A percentile compares a stretch with the other conserved stretches of the same genome.
Evolutionary conservation across 495 filamentous ascomycete species (phyloP).

Genomic region (Tricharina praecox): DNA sequence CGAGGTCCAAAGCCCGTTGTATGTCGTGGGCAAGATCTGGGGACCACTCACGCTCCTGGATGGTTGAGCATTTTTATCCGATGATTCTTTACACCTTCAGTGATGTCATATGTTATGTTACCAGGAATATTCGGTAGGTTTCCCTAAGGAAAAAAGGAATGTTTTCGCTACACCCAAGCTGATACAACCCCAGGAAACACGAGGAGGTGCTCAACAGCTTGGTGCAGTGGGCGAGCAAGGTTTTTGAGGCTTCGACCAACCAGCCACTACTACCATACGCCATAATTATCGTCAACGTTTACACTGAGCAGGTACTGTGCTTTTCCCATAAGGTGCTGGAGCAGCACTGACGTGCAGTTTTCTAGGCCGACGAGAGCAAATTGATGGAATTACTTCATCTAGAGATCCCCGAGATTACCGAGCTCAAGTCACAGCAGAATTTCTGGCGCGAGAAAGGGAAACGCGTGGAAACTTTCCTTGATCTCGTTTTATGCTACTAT

Average conservation of each 20-base stretch:
- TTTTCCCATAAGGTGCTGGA: too few relatives aligned
- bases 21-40: constrained; percentile 1
- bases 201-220: constrained; percentile 17
- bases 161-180: too few relatives aligned
- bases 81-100: constrained; percentile 25
- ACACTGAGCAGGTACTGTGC: too few relatives aligned
- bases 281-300: constrained; percentile 27
- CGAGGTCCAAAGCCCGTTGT: background rate
- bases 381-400: too few relatives aligned
- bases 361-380: too few relatives aligned
- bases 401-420: too few relatives aligned
- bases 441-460: too few relatives aligned
- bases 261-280: constrained; percentile 28
- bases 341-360: too few relatives aligned
- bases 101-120: constrained; percentile 25
- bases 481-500: constrained; percentile 22
- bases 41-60: constrained; percentile 9
- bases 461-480: too few relatives aligned
- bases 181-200: too few relatives aligned
- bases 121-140: constrained; percentile 21
- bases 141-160: too few relatives aligned
- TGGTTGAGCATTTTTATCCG: constrained; percentile 23
- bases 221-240: constrained; percentile 25
- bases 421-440: too few relatives aligned
- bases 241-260: constrained; percentile 26